Evolutionary conservation across 2,329 filamentous ascomycete genomes (phyloP).

Genomic region (Aspergillus sp.): DNA sequence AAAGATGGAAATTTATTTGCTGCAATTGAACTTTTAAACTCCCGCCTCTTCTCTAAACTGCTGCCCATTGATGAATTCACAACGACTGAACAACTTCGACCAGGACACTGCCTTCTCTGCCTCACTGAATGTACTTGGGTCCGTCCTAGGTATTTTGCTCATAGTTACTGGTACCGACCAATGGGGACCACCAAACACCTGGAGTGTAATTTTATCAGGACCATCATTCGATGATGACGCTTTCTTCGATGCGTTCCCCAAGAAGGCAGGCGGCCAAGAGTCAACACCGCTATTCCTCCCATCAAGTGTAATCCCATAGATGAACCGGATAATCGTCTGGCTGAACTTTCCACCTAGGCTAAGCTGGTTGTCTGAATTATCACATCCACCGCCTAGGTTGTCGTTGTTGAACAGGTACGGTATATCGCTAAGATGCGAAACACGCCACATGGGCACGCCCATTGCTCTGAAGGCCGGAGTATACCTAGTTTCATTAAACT

Average conservation of each 20-base stretch:
- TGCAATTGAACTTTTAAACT: neutral
- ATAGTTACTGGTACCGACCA: neutral
- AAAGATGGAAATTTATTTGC: too few relatives aligned
- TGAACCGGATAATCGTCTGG: constrained; percentile 10
- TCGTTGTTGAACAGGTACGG: constrained; percentile 29
- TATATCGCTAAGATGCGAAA: constrained; percentile 36
- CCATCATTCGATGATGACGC: constrained; percentile 1
- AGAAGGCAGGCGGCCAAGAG: constrained; percentile 6
- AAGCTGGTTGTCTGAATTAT: constrained; percentile 15
- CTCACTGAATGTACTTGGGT: neutral
- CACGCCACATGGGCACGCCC: constrained; percentile 35
- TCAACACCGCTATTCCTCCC: neutral
- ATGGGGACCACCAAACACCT: constrained; percentile 3
- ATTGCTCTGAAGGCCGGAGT: constrained; percentile 27
- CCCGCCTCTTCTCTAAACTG: constrained; percentile 12
- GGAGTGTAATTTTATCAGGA: neutral
- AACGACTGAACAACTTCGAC: constrained; percentile 14
- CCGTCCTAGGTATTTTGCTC: neutral
- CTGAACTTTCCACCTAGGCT: constrained; percentile 10
- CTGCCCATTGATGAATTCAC: constrained; percentile 12
- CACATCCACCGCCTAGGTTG: constrained; percentile 2
- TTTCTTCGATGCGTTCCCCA: neutral
- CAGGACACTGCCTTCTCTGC: constrained; percentile 3
- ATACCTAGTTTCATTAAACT: constrained; percentile 31
- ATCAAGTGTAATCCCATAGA: neutral